These are phyloP conservation scores for Limnanthes douglasii DNA, from an alignment of 345 rosid genomes.

Conservation along the genomic window DNA sequence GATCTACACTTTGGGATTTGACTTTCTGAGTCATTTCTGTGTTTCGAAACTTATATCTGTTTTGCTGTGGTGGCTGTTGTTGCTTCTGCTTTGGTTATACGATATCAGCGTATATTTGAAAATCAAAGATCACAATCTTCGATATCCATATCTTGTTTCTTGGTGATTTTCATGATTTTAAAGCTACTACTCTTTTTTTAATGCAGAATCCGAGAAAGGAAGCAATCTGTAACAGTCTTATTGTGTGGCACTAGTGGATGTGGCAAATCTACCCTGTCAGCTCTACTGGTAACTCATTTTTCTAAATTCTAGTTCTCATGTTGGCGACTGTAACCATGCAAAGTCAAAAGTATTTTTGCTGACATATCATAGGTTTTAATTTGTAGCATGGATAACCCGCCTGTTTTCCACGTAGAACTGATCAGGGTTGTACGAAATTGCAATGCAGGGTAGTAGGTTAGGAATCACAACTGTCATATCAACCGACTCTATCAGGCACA, in stretches of 20 bases:
- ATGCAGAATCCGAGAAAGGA: constrained; percentile 94
- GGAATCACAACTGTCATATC: constrained; percentile 95
- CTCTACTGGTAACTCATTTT: constrained; percentile 63
- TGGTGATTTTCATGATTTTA: not conserved
- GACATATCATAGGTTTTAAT: too few relatives aligned
- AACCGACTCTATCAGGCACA: constrained; percentile 91
- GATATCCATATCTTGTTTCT: not conserved
- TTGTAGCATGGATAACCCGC: too few relatives aligned
- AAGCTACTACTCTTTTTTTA: constrained; percentile 2
- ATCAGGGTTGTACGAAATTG: constrained; percentile 1
- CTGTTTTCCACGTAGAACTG: not conserved
- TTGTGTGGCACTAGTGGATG: constrained; percentile 99
- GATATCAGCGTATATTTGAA: too few relatives aligned
- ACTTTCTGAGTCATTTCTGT: not conserved
- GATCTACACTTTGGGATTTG: too few relatives aligned
- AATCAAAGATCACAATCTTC: not conserved
- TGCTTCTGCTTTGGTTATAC: too few relatives aligned
- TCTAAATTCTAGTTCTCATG: constrained; percentile 4
- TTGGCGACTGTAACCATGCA: not conserved
- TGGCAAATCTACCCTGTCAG: constrained; percentile 99
- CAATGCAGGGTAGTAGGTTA: constrained; percentile 44
- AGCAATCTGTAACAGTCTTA: constrained; percentile 90
- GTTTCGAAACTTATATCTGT: too few relatives aligned
- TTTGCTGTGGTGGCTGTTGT: too few relatives aligned
- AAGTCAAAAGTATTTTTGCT: not conserved